A percentile compares a stretch with the other conserved stretches of the same genome.
Evolutionary conservation across 495 filamentous ascomycete species (phyloP).

Genomic region (Daldinia loculata): DNA sequence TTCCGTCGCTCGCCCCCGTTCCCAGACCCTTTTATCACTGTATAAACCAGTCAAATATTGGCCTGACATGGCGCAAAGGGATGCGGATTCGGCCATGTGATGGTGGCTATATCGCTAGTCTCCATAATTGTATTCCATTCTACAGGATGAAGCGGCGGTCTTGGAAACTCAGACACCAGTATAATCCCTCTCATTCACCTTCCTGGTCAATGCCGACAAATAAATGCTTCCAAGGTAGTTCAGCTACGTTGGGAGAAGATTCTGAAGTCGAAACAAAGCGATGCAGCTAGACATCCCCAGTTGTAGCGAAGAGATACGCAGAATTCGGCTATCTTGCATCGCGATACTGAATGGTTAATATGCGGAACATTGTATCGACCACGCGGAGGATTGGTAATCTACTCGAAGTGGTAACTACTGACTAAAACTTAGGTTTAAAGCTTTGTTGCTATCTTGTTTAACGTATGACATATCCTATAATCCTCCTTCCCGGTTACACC

Average conservation of each 20-base stretch:
- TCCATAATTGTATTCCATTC: not conserved
- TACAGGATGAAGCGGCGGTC: not conserved
- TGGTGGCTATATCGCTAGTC: not conserved
- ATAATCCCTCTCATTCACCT: not conserved
- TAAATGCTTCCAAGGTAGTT: not conserved
- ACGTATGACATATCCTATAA: conserved; percentile 29
- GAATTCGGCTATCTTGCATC: not conserved
- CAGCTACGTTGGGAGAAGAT: not conserved
- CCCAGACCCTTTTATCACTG: not conserved
- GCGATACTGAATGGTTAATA: not conserved
- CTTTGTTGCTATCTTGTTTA: conserved; percentile 20
- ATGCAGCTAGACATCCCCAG: not conserved
- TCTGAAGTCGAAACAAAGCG: not conserved
- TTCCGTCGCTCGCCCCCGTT: too few relatives aligned
- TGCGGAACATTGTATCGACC: not conserved
- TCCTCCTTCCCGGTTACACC: conserved; percentile 19
- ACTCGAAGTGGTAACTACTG: not conserved
- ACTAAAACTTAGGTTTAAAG: conserved; percentile 9
- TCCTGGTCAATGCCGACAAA: not conserved
- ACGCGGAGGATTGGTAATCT: not conserved
- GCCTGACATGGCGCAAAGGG: not conserved
- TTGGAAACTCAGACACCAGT: not conserved
- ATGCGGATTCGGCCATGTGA: not conserved
- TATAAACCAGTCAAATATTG: not conserved
- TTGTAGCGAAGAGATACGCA: not conserved